These are phyloP conservation scores for Amylocystis lapponica DNA, from an alignment of 768 basidiomycete genomes.

Conservation along the genomic window DNA sequence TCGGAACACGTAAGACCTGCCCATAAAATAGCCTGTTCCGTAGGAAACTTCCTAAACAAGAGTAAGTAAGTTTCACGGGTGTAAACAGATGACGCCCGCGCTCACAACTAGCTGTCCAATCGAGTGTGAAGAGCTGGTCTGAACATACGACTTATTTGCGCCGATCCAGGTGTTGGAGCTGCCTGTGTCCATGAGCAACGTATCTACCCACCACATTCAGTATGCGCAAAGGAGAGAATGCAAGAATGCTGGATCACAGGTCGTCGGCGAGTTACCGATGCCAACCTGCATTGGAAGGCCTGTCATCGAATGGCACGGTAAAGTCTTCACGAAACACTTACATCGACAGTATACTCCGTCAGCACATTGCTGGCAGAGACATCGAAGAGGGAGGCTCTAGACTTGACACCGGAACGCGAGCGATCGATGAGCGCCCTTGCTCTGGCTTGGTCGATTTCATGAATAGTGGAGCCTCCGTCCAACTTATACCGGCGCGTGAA, in stretches of 20 bases:
- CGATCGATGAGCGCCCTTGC: constrained; percentile 15
- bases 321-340: background rate
- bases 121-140: background rate
- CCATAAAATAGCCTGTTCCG: constrained; percentile 45
- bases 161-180: constrained; percentile 21
- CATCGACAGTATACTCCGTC: constrained; percentile 21
- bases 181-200: constrained; percentile 17
- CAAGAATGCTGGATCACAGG: constrained; percentile 13
- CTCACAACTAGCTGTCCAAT: constrained; percentile 5
- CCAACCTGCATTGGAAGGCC: constrained; percentile 6
- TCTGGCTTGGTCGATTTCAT: constrained; percentile 27
- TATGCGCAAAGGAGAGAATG: background rate
- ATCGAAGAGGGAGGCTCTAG: constrained; percentile 4
- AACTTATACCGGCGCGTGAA: constrained; percentile 17
- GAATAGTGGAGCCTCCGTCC: constrained; percentile 12
- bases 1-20: constrained; percentile 23
- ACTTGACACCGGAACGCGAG: no score
- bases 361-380: constrained; percentile 14
- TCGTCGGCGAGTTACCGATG: constrained; percentile 17
- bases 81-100: constrained; percentile 22
- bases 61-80: no score
- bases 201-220: constrained; percentile 15
- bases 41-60: constrained; percentile 43
- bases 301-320: background rate
- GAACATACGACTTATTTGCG: constrained; percentile 5